These are phyloP conservation scores for Teunomyces barrocoloradensis DNA, from an alignment of 805 yeast genomes.

Conservation along the genomic window DNA sequence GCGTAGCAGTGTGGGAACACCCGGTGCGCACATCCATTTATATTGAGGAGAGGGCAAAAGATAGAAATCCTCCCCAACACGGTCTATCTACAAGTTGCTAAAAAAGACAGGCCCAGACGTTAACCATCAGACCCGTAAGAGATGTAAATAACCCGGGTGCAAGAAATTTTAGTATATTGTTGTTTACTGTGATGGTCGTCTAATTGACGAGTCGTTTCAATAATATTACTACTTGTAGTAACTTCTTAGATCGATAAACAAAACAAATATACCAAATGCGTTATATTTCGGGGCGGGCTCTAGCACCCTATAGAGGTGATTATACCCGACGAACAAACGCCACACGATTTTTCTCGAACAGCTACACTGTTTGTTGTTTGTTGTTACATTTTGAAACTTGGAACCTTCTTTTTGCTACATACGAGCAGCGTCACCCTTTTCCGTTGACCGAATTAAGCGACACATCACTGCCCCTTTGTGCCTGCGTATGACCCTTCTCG, in stretches of 20 bases:
- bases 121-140: neutral
- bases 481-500: conserved; percentile 1
- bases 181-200: conserved; percentile 2
- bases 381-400: neutral
- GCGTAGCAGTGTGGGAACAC: conserved; percentile 3
- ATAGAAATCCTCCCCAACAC: neutral
- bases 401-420: neutral
- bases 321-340: neutral
- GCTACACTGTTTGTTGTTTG: neutral
- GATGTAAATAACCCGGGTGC: neutral
- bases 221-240: conserved; percentile 1
- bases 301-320: neutral
- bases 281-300: neutral
- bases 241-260: conserved; percentile 2
- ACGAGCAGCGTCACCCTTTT: neutral
- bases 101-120: neutral
- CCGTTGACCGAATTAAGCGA: neutral
- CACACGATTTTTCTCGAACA: neutral
- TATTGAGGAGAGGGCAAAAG: neutral
- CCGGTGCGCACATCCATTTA: conserved; percentile 1
- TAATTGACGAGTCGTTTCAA: conserved; percentile 3
- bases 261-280: neutral
- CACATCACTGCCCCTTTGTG: neutral
- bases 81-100: neutral
- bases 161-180: neutral